A percentile compares a stretch with the other conserved stretches of the same genome.
phyloP scores from a whole-genome alignment of 257 asterid genomes.

The Plectranthus barbatus region DNA sequence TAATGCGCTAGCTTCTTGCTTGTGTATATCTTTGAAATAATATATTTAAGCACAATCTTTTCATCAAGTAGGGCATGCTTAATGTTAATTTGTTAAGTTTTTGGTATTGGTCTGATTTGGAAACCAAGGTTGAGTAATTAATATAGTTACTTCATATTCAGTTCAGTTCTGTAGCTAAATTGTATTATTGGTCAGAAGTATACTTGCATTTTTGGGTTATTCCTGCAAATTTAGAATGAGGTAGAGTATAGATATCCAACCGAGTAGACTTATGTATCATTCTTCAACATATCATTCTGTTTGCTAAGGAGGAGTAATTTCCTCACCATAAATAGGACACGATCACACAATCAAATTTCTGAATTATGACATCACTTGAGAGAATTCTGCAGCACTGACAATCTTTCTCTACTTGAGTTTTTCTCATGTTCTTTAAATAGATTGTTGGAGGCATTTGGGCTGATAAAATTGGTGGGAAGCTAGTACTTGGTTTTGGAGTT shows the following conservation, averaged over 20 bases:
- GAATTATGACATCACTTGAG: neutral
- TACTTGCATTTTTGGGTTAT: neutral
- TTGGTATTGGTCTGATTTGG: neutral
- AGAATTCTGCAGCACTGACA: neutral
- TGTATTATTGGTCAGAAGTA: neutral
- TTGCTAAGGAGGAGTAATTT: too few relatives aligned
- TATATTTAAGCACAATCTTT: neutral
- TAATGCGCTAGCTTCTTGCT: neutral
- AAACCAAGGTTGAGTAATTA: neutral
- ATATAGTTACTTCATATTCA: neutral
- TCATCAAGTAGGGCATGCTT: neutral
- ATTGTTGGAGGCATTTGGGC: constrained; percentile 99
- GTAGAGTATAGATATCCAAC: neutral
- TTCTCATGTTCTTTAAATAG: constrained; percentile 26
- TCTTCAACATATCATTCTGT: neutral
- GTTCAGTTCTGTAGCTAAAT: constrained; percentile 3
- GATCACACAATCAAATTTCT: too few relatives aligned
- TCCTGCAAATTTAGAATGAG: neutral
- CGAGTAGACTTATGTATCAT: neutral
- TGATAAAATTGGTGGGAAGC: constrained; percentile 92
- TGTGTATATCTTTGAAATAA: neutral
- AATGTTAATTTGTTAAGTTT: constrained; percentile 6
- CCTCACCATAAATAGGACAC: neutral
- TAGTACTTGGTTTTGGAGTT: constrained; percentile 94
- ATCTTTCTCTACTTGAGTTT: neutral